Evolutionary conservation across 2,329 filamentous ascomycete species (phyloP), one percentile per base, ranked within the genome.

Genomic region (Botryotinia convoluta): DNA sequence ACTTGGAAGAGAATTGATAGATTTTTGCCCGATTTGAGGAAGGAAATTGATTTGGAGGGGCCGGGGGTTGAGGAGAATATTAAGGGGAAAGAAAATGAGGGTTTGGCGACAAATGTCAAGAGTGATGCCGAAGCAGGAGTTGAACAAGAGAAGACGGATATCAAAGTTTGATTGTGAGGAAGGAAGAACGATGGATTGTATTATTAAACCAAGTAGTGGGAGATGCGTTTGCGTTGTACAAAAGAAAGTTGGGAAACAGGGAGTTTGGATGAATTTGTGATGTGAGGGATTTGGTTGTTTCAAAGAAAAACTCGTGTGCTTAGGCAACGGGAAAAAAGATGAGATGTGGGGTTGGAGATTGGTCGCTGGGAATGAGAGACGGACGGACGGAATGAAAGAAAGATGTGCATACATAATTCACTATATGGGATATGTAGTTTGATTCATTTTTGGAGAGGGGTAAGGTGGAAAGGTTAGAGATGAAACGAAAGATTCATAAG

Each of bases 1-100:
- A 91, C 86, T 6, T 90, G 87, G 89, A 90, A 90, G 79, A 84
- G 89, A 45, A 88, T 91, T 74, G 89, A 91, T 78, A 85, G 89
- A 20, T 91, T 91, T 81, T 77, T 91, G 70, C 89, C 89, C 0
- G 88, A 90, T 69, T 79, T 91, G 69, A 85, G 86, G 69, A 85
- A 82, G 61, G 89, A 91, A 71, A 80, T 91, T 63, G 85, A 86
- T 45, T 79, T 89, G 10, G 88, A 90, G 51, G 67, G 67, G 12
- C n/a, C 54, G 39, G 54, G 54, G n/a, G 67, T 59, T 3, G 39
- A 45, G 54, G 67, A 61, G 35, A 45, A 61, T 37, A 54, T 35
- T 0, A 69, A 45, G 20, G 39, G 42, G 6, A 67, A 67, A 16
- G 64, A 51, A n/a, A 51, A 39, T 35, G 67, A 61, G 10, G 39